These are phyloP conservation scores for Tetracladium setigerum DNA, from an alignment of 495 filamentous ascomycete genomes.

Conservation along the genomic window DNA sequence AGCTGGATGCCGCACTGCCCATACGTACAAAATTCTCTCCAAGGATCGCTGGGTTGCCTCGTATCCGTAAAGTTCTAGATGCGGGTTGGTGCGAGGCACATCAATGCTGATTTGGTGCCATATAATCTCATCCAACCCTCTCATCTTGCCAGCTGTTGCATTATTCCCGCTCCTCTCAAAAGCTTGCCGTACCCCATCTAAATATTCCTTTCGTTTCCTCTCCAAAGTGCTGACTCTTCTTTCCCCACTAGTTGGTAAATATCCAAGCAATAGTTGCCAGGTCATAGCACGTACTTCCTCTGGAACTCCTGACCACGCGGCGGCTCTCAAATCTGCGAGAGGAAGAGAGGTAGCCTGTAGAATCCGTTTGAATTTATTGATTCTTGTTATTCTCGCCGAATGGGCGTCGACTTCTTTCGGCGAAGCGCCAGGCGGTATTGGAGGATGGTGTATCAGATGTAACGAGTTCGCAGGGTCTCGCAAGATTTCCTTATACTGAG, in stretches of 20 bases:
- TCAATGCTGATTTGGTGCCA: conserved; percentile 99
- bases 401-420: conserved; percentile 82
- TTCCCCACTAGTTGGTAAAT: conserved; percentile 90
- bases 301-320: conserved; percentile 90
- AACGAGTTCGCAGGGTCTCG: conserved; percentile 92
- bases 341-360: conserved; percentile 87
- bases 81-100: conserved; percentile 93
- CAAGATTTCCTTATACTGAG: conserved; percentile 95
- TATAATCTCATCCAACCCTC: conserved; percentile 87
- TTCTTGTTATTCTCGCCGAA: conserved; percentile 80
- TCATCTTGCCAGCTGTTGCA: conserved; percentile 40
- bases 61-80: conserved; percentile 88
- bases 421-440: conserved; percentile 64
- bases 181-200: conserved; percentile 90
- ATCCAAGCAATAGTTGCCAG: conserved; percentile 93
- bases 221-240: conserved; percentile 84
- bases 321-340: conserved; percentile 68
- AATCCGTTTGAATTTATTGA: conserved; percentile 97
- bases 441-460: conserved; percentile 84
- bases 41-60: conserved; percentile 92
- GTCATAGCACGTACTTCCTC: conserved; percentile 96
- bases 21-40: conserved; percentile 92
- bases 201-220: conserved; percentile 91
- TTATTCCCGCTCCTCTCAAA: conserved; percentile 66
- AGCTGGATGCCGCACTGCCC: conserved; percentile 94